A percentile compares a stretch with the other conserved stretches of the same genome.
Conservation (phyloP, 192 early-diverging fungal genomes). For the Funneliformis geosporum region DNA sequence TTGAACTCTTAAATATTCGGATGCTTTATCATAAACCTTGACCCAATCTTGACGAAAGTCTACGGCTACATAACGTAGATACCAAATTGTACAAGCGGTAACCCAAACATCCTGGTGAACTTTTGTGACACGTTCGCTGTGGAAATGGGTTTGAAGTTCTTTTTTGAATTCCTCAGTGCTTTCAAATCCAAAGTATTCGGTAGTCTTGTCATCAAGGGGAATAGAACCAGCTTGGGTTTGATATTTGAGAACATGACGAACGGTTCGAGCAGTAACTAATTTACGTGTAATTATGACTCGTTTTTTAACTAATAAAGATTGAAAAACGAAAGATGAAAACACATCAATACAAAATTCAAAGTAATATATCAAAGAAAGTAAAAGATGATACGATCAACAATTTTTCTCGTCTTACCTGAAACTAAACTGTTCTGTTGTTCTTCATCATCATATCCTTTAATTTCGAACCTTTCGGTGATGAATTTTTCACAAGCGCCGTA, state of each 20-base stretch:
- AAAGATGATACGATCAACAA: too few species aligned
- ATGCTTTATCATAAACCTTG: not conserved
- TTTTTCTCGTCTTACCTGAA: not conserved
- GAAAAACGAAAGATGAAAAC: not conserved
- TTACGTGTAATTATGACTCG: conserved; percentile 8
- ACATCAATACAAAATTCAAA: not conserved
- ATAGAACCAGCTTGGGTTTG: conserved; percentile 1
- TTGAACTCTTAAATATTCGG: conserved; percentile 19
- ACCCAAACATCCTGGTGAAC: conserved; percentile 13
- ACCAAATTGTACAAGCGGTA: conserved; percentile 19
- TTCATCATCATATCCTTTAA: not conserved
- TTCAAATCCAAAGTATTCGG: conserved; percentile 15
- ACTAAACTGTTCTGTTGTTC: not conserved
- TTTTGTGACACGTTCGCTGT: not conserved
- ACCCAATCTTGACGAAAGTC: conserved; percentile 15
- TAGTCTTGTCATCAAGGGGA: conserved; percentile 4
- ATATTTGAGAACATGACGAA: not conserved
- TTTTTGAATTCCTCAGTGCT: not conserved
- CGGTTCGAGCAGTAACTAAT: not conserved
- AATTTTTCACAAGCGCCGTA: conserved; percentile 12
- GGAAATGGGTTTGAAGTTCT: conserved; percentile 14
- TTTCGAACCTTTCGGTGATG: conserved; percentile 4
- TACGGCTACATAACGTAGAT: conserved; percentile 14
- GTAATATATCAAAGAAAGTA: not conserved
- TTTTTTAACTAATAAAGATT: not conserved